Evolutionary conservation across 805 yeast genomes (phyloP).

Genomic region (Millerozyma miso): DNA sequence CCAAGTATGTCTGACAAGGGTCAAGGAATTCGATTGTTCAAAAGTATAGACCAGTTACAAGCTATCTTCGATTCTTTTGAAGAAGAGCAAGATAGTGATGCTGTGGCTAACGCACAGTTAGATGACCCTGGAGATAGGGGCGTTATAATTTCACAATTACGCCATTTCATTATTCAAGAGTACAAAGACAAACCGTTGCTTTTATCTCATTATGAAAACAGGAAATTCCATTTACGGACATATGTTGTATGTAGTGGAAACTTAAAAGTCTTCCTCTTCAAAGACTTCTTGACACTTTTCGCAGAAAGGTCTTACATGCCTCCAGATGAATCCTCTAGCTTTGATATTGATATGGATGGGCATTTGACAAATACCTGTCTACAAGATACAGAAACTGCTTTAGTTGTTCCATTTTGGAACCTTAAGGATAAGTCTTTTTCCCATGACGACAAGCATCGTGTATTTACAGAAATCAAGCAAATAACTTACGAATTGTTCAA

Average conservation of each 20-base stretch:
- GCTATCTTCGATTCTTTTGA: slow-evolving; percentile 82
- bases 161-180: slow-evolving; percentile 89
- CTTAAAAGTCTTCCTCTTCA: slow-evolving; percentile 73
- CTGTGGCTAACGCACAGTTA: background rate
- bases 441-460: slow-evolving; percentile 28
- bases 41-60: slow-evolving; percentile 75
- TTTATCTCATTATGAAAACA: slow-evolving; percentile 50
- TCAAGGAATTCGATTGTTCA: slow-evolving; percentile 86
- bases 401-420: slow-evolving; percentile 64
- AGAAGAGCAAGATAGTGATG: slow-evolving; percentile 49
- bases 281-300: slow-evolving; percentile 76
- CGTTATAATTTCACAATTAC: slow-evolving; percentile 76
- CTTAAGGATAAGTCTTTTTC: slow-evolving; percentile 38
- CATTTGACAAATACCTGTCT: slow-evolving; percentile 94
- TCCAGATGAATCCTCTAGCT: slow-evolving; percentile 22
- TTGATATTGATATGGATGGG: slow-evolving; percentile 49
- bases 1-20: slow-evolving; percentile 98
- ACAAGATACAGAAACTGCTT: slow-evolving; percentile 51
- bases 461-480: slow-evolving; percentile 54
- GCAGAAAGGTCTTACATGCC: slow-evolving; percentile 50
- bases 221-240: slow-evolving; percentile 86
- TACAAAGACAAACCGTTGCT: slow-evolving; percentile 70
- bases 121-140: slow-evolving; percentile 44
- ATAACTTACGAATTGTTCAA: slow-evolving; percentile 67
- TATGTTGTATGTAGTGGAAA: slow-evolving; percentile 77